A percentile compares a stretch with the other conserved stretches of the same genome.
These are phyloP conservation scores for Endoconidiophora polonica DNA, from an alignment of 2,329 filamentous ascomycete species.

Conservation along the genomic window DNA sequence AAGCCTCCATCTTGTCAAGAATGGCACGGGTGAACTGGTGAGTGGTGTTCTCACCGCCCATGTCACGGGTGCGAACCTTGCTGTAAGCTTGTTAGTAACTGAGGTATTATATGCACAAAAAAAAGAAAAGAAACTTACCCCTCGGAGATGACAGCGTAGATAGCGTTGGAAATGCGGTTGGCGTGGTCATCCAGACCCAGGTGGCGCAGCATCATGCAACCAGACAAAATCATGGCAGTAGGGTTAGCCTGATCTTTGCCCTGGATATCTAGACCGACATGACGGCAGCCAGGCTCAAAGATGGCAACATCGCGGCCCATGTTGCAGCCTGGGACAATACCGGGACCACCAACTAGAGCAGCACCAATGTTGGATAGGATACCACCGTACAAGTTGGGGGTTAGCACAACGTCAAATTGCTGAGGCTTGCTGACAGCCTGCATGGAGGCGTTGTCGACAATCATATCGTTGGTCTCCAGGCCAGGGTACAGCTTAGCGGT, in stretches of 20 bases:
- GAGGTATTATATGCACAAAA: not conserved
- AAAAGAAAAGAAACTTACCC: constrained; percentile 42
- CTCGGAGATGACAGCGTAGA: constrained; percentile 65
- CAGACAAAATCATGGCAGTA: constrained; percentile 84
- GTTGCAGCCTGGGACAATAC: constrained; percentile 96
- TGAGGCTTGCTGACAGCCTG: constrained; percentile 91
- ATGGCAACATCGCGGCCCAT: constrained; percentile 98
- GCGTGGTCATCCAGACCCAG: constrained; percentile 95
- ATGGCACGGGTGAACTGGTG: constrained; percentile 92
- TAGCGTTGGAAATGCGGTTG: constrained; percentile 87
- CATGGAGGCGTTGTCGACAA: constrained; percentile 99
- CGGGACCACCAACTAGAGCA: constrained; percentile 88
- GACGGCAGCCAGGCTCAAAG: constrained; percentile 97
- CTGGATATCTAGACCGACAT: constrained; percentile 98
- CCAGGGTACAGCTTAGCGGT: constrained; percentile 91
- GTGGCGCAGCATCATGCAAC: constrained; percentile 93
- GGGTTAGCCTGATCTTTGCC: constrained; percentile 99
- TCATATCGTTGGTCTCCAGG: constrained; percentile 96
- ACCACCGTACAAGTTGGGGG: constrained; percentile 98
- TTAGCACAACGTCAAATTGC: constrained; percentile 99
- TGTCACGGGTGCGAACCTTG: constrained; percentile 78
- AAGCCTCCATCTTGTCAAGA: constrained; percentile 77
- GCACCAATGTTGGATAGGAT: constrained; percentile 98
- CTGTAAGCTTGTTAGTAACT: constrained; percentile 35
- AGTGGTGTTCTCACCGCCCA: constrained; percentile 81